A percentile compares a stretch with the other conserved stretches of the same genome.
phyloP scores from a whole-genome alignment of 345 rosid genomes.

The Boechera divaricarpa region DNA sequence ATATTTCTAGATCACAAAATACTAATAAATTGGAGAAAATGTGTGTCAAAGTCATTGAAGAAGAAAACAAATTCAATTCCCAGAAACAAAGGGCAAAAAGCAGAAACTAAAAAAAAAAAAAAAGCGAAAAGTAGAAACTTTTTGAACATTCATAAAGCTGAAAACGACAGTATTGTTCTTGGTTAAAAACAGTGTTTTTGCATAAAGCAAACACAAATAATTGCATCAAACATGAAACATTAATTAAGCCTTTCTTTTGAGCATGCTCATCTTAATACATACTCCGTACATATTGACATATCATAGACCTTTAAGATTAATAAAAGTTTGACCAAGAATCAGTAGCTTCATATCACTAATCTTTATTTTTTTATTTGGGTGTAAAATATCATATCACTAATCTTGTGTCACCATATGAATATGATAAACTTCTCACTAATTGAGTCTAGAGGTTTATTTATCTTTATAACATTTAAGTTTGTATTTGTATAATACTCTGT shows the following conservation, averaged over 20 bases:
- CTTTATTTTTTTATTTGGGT: no score
- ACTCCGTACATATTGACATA: neutral
- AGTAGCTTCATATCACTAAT: neutral
- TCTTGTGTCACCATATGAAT: neutral
- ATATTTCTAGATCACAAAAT: neutral
- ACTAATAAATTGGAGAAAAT: conserved; percentile 17
- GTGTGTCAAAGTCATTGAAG: conserved; percentile 34
- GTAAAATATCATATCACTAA: neutral
- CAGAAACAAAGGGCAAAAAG: conserved; percentile 41
- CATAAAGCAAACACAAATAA: conserved; percentile 42
- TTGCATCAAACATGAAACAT: conserved; percentile 30
- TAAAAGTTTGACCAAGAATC: neutral
- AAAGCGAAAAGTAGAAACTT: conserved; percentile 42
- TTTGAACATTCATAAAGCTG: conserved; percentile 44
- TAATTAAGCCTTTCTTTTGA: conserved; percentile 23
- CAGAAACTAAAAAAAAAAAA: neutral
- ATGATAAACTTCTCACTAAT: neutral
- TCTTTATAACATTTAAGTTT: neutral
- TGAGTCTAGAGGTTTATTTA: neutral
- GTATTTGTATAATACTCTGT: neutral
- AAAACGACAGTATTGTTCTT: conserved; percentile 44
- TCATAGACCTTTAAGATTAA: neutral
- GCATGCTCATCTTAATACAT: conserved; percentile 39
- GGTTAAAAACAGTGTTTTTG: conserved; percentile 32
- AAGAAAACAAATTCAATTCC: conserved; percentile 28